Base-by-base conservation (phyloP, 495 filamentous ascomycete genomes). In the Aspergillus mulundensis region DNA sequence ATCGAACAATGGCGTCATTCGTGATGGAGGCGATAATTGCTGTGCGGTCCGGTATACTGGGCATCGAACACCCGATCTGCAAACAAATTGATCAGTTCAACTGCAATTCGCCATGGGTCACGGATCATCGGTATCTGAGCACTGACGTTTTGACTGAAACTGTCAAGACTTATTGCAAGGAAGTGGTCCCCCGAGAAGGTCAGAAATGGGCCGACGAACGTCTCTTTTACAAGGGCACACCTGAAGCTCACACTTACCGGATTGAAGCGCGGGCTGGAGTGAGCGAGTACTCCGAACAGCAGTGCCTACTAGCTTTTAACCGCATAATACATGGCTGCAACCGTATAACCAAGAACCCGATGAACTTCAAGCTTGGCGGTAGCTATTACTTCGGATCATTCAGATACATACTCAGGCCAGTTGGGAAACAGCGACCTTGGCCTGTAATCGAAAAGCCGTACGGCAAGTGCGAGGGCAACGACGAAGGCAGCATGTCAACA, bases 311-410 rank as follows among this genome's bases (percentile, higher is more conserved):
- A 7, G 34, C 59, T 16, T 34, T 72, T 42, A 56, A 67, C 1
- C 55, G 46, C 36, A 61, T 61, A 16, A 45, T 62, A 30, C 39
- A 65, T 53, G 41, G 55, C 47, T 73, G 70, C 61, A 54, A 64
- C 68, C 50, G n/a, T n/a, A n/a, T n/a, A n/a, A n/a, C 62, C 20
- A 47, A 61, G 7, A 72, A 70, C 59, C 66, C 68, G 5, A 42
- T 71, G 57, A 61, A 70, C 62, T 73, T 56, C 56, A 73, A 71
- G 62, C 62, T 62, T 20, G 70, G 70, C 43, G 51, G 68, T 41
- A 34, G 46, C n/a, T 54, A 39, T 18, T 32, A 28, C 12, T 49
- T 23, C 55, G 64, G 62, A 6, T 47, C 28, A 19, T 51, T 57
- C 21, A 59, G 59, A 20, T 64, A 63, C 40, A 57, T 64, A 20